These are phyloP conservation scores for Hymenoscyphus repandus DNA, from an alignment of 2,329 filamentous ascomycete species.

Conservation along the genomic window DNA sequence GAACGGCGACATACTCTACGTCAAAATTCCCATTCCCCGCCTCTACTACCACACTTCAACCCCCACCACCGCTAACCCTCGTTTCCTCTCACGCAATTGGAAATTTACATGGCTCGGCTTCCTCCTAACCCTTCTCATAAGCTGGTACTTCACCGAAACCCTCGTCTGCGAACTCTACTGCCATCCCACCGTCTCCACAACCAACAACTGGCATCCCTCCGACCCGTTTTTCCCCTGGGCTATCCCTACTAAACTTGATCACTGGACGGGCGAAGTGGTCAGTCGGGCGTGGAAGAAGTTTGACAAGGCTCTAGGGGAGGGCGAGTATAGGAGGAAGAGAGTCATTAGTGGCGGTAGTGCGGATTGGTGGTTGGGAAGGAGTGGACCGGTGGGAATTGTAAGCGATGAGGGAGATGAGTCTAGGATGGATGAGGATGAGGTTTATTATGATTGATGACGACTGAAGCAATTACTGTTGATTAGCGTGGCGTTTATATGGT, in stretches of 20 bases:
- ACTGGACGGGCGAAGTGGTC: constrained; percentile 41
- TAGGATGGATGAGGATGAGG: not conserved
- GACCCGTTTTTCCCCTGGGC: constrained; percentile 57
- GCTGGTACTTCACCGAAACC: constrained; percentile 53
- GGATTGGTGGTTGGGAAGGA: constrained; percentile 12
- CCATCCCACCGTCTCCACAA: constrained; percentile 44
- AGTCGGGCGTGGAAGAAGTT: constrained; percentile 7
- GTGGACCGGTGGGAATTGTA: constrained; percentile 1
- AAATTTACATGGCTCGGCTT: constrained; percentile 27
- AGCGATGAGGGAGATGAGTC: constrained; percentile 7
- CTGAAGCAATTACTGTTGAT: not conserved
- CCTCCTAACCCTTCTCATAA: constrained; percentile 34
- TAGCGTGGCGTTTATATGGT: not conserved
- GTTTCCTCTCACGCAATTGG: constrained; percentile 8
- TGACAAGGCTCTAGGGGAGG: constrained; percentile 4
- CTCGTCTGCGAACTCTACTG: constrained; percentile 50
- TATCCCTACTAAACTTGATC: constrained; percentile 56
- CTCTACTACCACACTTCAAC: constrained; percentile 8
- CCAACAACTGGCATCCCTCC: constrained; percentile 46
- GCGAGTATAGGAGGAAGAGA: not conserved
- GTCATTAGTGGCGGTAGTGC: not conserved
- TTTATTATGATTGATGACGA: not conserved
- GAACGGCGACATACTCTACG: constrained; percentile 9
- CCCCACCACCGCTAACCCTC: not conserved
- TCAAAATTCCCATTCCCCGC: constrained; percentile 22